phyloP scores from a whole-genome alignment of 345 rosid species.

The Gossypium arboreum region DNA sequence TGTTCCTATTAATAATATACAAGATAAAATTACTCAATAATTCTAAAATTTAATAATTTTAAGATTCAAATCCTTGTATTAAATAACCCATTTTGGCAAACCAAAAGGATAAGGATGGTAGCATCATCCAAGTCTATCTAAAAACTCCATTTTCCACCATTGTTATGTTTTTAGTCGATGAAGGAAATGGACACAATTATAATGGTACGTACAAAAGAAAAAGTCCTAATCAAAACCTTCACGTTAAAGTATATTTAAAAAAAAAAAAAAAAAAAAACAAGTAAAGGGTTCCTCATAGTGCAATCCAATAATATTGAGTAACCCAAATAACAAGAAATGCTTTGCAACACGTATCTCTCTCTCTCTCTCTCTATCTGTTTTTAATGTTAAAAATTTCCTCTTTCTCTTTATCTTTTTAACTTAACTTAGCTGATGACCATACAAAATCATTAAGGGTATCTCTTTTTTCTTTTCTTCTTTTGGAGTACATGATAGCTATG shows the following conservation, averaged over 20 bases:
- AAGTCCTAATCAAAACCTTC: neutral
- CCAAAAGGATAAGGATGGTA: neutral
- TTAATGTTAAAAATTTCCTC: neutral
- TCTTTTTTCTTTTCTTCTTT: constrained; percentile 3
- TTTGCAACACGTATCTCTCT: constrained; percentile 4
- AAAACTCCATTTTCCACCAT: neutral
- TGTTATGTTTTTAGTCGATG: neutral
- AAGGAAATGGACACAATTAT: neutral
- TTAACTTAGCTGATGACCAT: constrained; percentile 12
- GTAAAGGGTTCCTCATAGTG: neutral
- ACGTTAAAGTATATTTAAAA: neutral
- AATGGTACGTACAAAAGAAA: too few species aligned
- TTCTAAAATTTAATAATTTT: too few species aligned
- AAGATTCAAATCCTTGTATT: too few species aligned
- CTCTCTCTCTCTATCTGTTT: neutral
- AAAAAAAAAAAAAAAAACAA: too few species aligned
- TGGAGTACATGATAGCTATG: constrained; percentile 3
- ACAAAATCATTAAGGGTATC: neutral
- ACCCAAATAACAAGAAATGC: neutral
- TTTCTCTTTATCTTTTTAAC: constrained; percentile 7
- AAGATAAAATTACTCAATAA: too few species aligned
- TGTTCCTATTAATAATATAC: too few species aligned
- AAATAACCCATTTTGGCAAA: neutral
- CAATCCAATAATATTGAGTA: neutral
- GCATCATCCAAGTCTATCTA: neutral